A percentile compares a stretch with the other conserved stretches of the same genome.
Evolutionary conservation across 1,284 basidiomycete species (phyloP).

Genomic region (Cutaneotrichosporon sp.): DNA sequence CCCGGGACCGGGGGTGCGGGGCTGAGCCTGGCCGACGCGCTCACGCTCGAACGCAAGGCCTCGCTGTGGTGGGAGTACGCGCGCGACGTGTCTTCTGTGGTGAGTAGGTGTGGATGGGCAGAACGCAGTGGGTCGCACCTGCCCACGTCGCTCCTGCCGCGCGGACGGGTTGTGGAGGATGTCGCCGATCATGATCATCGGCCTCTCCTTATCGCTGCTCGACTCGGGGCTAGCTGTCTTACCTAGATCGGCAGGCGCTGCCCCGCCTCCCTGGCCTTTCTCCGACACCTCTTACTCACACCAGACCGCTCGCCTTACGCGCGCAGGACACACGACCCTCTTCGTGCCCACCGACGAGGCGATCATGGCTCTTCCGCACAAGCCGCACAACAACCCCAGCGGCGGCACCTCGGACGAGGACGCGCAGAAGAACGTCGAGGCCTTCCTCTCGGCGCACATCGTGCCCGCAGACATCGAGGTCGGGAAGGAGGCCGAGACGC

Average conservation of each 20-base stretch:
- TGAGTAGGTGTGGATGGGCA: conserved; percentile 35
- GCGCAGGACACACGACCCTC: conserved; percentile 38
- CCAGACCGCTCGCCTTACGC: conserved; percentile 28
- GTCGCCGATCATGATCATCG: no score
- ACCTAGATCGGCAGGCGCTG: no score
- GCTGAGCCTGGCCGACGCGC: conserved; percentile 38
- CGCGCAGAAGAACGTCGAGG: conserved; percentile 36
- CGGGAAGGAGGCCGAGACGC: conserved; percentile 27
- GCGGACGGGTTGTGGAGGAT: no score
- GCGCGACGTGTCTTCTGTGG: conserved; percentile 40
- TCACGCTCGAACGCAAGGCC: conserved; percentile 43
- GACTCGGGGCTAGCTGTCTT: no score
- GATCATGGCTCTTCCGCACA: conserved; percentile 42
- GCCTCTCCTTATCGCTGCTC: no score
- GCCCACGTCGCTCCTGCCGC: no score
- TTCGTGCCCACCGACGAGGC: conserved; percentile 50
- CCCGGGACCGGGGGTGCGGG: neutral
- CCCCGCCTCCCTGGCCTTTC: no score
- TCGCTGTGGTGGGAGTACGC: conserved; percentile 51
- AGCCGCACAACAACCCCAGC: conserved; percentile 42
- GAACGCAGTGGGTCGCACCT: no score
- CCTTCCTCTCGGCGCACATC: conserved; percentile 47
- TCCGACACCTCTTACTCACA: conserved; percentile 7
- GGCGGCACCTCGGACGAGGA: conserved; percentile 27
- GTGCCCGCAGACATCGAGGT: conserved; percentile 32